phyloP scores from a whole-genome alignment of 768 basidiomycete species.

The Trametopsis cervina region DNA sequence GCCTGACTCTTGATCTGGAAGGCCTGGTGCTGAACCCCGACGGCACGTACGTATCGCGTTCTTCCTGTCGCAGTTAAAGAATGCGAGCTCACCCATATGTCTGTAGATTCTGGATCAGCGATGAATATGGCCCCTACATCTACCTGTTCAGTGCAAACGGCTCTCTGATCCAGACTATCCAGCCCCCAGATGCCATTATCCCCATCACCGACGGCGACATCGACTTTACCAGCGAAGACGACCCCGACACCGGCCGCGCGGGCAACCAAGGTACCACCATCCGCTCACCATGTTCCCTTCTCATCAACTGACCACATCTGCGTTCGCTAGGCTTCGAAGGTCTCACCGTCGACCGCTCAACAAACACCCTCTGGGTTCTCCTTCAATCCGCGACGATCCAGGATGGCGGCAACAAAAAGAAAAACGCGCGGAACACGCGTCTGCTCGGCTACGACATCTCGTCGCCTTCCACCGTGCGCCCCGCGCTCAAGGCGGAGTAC shows the following conservation, averaged over 20 bases:
- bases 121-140: slow-evolving; percentile 66
- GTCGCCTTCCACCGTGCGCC: slow-evolving; percentile 21
- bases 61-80: not conserved
- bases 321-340: slow-evolving; percentile 50
- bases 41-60: slow-evolving; percentile 38
- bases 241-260: slow-evolving; percentile 46
- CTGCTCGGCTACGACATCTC: slow-evolving; percentile 50
- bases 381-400: slow-evolving; percentile 59
- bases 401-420: slow-evolving; percentile 47
- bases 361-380: slow-evolving; percentile 48
- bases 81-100: not conserved
- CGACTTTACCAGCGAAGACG: slow-evolving; percentile 43
- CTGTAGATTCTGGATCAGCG: slow-evolving; percentile 52
- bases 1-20: slow-evolving; percentile 50
- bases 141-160: slow-evolving; percentile 45
- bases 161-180: slow-evolving; percentile 45
- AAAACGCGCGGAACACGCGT: slow-evolving; percentile 45
- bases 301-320: not conserved
- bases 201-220: slow-evolving; percentile 40
- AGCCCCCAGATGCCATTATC: slow-evolving; percentile 50
- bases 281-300: not conserved
- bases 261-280: slow-evolving; percentile 43
- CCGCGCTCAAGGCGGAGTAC: slow-evolving; percentile 47
- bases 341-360: slow-evolving; percentile 42
- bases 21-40: slow-evolving; percentile 51